phyloP scores from a whole-genome alignment of 2,329 filamentous ascomycete genomes.

The Fusarium continuum region DNA sequence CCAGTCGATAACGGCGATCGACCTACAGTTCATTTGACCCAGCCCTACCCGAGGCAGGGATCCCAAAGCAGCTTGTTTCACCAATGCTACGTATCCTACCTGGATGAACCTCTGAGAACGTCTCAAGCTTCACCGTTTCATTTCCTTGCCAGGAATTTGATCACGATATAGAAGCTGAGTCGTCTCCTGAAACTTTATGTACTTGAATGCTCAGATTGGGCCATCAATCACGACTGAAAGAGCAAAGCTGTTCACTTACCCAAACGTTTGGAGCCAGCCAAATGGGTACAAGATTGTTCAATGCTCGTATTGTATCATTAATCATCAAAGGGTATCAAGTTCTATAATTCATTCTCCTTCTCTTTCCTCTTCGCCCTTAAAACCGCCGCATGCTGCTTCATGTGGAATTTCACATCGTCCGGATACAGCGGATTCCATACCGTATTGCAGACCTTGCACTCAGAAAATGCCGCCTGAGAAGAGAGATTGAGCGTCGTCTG shows the following conservation, averaged over 20 bases:
- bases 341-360: constrained; percentile 37
- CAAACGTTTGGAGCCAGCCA: too few species aligned
- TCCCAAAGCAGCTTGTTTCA: too few species aligned
- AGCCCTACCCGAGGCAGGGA: not conserved
- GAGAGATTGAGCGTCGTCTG: constrained; percentile 59
- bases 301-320: constrained; percentile 15
- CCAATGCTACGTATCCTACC: too few species aligned
- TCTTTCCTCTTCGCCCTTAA: constrained; percentile 42
- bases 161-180: not conserved
- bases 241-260: too few species aligned
- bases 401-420: constrained; percentile 55
- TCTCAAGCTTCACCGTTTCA: too few species aligned
- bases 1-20: not conserved
- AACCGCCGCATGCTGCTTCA: constrained; percentile 51
- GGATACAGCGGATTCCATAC: constrained; percentile 57
- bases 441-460: constrained; percentile 55
- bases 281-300: too few species aligned
- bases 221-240: too few species aligned
- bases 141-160: too few species aligned
- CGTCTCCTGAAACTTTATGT: not conserved
- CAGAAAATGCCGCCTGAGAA: constrained; percentile 52
- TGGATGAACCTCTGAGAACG: too few species aligned
- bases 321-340: constrained; percentile 38
- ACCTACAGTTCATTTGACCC: not conserved
- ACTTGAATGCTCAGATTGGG: too few species aligned